A percentile compares a stretch with the other conserved stretches of the same genome.
Evolutionary conservation across 179 eudicot species (phyloP).

Genomic region (Actinidia chinensis): DNA sequence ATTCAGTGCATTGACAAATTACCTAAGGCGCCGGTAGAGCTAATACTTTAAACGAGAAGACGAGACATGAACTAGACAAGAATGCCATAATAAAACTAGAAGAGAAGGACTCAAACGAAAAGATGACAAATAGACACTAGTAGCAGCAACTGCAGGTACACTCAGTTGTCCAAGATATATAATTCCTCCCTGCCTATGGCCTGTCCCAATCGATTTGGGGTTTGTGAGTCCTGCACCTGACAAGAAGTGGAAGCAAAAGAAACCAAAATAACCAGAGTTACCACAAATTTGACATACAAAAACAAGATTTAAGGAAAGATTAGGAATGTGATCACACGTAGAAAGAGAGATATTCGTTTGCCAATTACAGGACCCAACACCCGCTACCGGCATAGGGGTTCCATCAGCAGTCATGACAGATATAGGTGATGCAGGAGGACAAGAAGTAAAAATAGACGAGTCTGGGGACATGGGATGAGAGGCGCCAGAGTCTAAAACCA

Average conservation of each 20-base stretch:
- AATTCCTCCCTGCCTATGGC: constrained; percentile 3
- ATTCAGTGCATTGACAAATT: background rate
- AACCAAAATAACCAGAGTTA: background rate
- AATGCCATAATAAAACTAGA: constrained; percentile 17
- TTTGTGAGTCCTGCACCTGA: background rate
- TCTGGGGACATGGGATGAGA: background rate
- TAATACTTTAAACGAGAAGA: constrained; percentile 1
- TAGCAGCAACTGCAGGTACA: too few relatives aligned
- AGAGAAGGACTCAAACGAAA: background rate
- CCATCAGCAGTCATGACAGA: constrained; percentile 9
- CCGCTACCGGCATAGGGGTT: background rate
- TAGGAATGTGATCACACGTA: too few relatives aligned
- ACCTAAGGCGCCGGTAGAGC: background rate
- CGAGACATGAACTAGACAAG: constrained; percentile 16
- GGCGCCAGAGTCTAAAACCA: background rate
- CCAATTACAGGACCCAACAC: background rate
- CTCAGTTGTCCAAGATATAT: constrained; percentile 2
- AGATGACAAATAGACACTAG: background rate
- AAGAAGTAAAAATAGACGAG: background rate
- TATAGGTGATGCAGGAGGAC: background rate
- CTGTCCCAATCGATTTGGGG: constrained; percentile 13
- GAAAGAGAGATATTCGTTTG: background rate
- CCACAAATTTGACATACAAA: constrained; percentile 3
- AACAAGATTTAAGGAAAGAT: too few relatives aligned
- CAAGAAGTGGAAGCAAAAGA: background rate